Base-by-base conservation (phyloP, 2,329 filamentous ascomycete species). In the Aspergillus persii region DNA sequence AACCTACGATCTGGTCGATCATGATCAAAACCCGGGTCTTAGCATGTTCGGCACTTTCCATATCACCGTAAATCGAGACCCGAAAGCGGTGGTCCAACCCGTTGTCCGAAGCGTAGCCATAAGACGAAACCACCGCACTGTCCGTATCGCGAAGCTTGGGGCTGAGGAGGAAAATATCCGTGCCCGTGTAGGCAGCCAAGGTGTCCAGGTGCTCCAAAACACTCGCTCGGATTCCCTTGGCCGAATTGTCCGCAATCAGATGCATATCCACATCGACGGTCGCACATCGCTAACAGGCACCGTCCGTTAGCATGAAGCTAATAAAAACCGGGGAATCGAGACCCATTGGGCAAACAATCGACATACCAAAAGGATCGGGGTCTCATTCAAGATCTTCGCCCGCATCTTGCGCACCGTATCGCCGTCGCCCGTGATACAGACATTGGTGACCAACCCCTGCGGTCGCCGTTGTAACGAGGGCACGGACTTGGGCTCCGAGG, bases 21-120 rank as follows among this genome's bases (percentile, higher is more conserved):
- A 97, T 95, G 75, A 98, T 96, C 74, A 99, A 81, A 46, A 97
- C 88, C 65, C 95, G 87, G 18, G 94, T 96, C 83, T 99, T 99
- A 57, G 95, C 95, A 77, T 98, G 94, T 77, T 99, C 95, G 30
- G 92, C 90, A 66, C 92, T 96, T 79, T 98, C 87, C 77, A 95
- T 89, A 73, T 99, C 95, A 56, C 95, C 94, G 70, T 95, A 99
- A 65, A 99, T 96, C 68, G 92, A 90, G 61, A 97, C 89, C 72
- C 94, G 88, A 81, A 96, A 92, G 67, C 94, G 87, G 75, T 95
- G 91, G 75, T 97, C 93, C 68, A 88, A 81, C 69, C 91, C 89
- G 67, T 90, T 90, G 70, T 95, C 88, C 70, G 95, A 88, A 41
- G 87, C 86, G 70, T 92, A 90, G 31, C 86, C 85, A 72, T 88